phyloP scores from a whole-genome alignment of 768 basidiomycete genomes.

The Gloeopeniophorella convolvens region DNA sequence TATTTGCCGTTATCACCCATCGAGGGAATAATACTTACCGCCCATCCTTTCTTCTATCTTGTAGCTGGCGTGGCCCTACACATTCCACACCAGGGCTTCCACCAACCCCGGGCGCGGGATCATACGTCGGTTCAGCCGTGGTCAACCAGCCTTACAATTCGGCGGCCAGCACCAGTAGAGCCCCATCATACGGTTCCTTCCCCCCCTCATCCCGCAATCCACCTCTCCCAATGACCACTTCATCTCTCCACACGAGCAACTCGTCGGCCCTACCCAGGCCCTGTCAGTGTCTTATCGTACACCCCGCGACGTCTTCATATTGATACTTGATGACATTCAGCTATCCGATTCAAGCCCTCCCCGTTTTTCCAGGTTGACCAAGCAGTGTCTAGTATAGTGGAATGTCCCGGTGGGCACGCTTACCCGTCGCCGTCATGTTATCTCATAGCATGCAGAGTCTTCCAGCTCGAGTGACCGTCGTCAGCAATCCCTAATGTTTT shows the following conservation, averaged over 20 bases:
- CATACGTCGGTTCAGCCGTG: constrained; percentile 4
- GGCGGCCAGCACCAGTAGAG: constrained; percentile 30
- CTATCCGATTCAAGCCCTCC: constrained; percentile 70
- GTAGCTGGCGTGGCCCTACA: constrained; percentile 11
- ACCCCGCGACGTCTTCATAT: not conserved
- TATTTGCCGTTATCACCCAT: not conserved
- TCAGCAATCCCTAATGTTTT: constrained; percentile 53
- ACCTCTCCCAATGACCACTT: constrained; percentile 5
- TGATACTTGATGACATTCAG: constrained; percentile 31
- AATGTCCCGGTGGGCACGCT: constrained; percentile 66
- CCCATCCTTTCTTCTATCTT: not conserved
- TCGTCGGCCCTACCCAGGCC: constrained; percentile 2
- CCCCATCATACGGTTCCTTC: constrained; percentile 44
- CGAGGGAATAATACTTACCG: not conserved
- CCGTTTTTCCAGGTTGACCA: constrained; percentile 72
- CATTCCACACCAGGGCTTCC: constrained; percentile 4
- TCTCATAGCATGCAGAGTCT: constrained; percentile 47
- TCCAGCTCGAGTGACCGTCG: constrained; percentile 72
- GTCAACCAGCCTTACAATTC: constrained; percentile 13
- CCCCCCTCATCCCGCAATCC: constrained; percentile 9
- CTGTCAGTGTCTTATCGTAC: too few species aligned
- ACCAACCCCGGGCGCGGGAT: not conserved
- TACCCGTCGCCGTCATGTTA: constrained; percentile 1
- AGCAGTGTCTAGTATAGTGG: constrained; percentile 52
- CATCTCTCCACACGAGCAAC: not conserved